Conservation (phyloP, 2,329 filamentous ascomycete genomes). For the Aspergillus pseudoglaucus region DNA sequence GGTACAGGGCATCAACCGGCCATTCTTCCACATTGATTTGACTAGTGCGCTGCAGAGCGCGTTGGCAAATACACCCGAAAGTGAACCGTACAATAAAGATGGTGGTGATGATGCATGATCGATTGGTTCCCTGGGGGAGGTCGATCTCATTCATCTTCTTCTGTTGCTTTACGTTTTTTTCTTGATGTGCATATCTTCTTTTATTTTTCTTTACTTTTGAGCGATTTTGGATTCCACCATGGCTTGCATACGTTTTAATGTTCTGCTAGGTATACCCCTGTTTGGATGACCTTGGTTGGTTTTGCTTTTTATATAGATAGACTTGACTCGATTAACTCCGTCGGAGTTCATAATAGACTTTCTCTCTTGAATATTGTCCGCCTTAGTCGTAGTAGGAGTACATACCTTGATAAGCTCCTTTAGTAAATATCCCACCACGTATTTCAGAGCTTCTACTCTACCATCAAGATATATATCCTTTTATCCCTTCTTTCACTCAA, state of each 20-base stretch:
- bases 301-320: not conserved
- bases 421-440: too few species aligned
- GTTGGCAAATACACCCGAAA: conserved; percentile 64
- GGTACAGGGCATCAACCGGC: conserved; percentile 79
- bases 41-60: conserved; percentile 84
- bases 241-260: not conserved
- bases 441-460: too few species aligned
- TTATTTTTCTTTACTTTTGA: not conserved
- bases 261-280: not conserved
- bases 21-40: conserved; percentile 89
- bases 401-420: too few species aligned
- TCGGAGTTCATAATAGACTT: too few species aligned
- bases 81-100: conserved; percentile 1
- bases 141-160: not conserved
- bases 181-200: not conserved
- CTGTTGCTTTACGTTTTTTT: not conserved
- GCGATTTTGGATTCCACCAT: not conserved
- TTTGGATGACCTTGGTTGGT: not conserved
- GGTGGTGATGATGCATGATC: not conserved
- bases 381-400: too few species aligned
- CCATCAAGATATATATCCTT: too few species aligned
- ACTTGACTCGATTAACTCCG: not conserved
- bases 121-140: not conserved
- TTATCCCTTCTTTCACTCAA: too few species aligned
- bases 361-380: too few species aligned